These are phyloP conservation scores for Penicillium sp. DNA, from an alignment of 2,329 filamentous ascomycete genomes.

Conservation along the genomic window DNA sequence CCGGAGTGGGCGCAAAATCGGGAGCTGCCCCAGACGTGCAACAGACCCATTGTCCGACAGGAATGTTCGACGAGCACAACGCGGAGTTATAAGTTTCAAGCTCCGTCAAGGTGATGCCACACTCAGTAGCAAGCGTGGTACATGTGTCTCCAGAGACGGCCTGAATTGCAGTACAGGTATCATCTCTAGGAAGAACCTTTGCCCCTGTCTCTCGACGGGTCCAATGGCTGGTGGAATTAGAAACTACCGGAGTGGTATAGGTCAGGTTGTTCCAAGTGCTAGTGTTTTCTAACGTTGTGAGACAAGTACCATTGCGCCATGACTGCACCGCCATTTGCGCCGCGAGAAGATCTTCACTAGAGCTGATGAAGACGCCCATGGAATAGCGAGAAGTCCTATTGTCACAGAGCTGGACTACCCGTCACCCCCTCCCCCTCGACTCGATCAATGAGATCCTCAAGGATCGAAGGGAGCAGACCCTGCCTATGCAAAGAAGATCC, in stretches of 20 bases:
- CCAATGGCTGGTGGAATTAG: neutral
- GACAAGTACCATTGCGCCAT: neutral
- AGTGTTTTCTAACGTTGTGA: neutral
- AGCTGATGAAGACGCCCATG: neutral
- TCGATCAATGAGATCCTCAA: neutral
- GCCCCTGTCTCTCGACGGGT: neutral
- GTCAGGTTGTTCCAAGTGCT: constrained; percentile 1
- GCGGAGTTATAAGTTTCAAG: constrained; percentile 40
- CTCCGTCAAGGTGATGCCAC: constrained; percentile 36
- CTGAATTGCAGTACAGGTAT: constrained; percentile 13
- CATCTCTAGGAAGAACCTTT: neutral
- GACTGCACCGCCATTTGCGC: neutral
- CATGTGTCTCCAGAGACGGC: constrained; percentile 38
- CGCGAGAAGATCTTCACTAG: neutral
- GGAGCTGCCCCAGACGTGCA: neutral
- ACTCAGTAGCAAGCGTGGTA: constrained; percentile 32
- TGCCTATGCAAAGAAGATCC: neutral
- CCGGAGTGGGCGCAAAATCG: neutral
- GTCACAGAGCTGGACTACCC: constrained; percentile 1
- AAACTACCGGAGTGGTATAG: neutral
- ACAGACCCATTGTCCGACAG: neutral
- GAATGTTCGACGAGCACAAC: constrained; percentile 21
- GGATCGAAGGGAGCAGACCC: neutral
- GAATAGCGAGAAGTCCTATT: neutral
- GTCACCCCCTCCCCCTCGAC: neutral